Percentiles rank a stretch among this genome's conserved stretches.
phyloP scores from a whole-genome alignment of 2,329 filamentous ascomycete genomes.

The Arthroderma uncinatum region DNA sequence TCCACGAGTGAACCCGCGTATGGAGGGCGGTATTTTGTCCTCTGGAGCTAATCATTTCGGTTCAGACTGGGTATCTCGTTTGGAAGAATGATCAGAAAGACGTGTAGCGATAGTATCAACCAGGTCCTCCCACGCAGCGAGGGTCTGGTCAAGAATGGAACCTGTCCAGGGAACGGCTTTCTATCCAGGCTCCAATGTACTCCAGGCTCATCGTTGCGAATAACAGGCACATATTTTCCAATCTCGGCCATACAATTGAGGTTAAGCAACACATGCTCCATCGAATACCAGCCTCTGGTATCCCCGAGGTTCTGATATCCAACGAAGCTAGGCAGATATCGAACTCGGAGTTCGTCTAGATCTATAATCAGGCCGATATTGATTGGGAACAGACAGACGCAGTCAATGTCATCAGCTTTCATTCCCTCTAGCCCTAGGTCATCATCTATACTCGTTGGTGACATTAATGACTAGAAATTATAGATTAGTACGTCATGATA shows the following conservation, averaged over 20 bases:
- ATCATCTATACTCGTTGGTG: background rate
- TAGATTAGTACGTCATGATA: background rate
- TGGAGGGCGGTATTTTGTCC: background rate
- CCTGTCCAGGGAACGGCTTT: background rate
- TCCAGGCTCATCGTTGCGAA: too few relatives aligned
- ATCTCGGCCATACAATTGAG: background rate
- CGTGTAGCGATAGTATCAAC: background rate
- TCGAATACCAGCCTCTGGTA: background rate
- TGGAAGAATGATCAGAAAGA: background rate
- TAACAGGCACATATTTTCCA: background rate
- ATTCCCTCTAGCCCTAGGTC: background rate
- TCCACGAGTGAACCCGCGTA: conserved; percentile 1
- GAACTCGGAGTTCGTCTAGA: background rate
- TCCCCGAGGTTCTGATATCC: background rate
- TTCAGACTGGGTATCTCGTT: background rate
- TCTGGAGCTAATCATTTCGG: background rate
- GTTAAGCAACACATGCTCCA: background rate
- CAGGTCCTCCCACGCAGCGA: background rate
- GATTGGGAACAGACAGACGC: background rate
- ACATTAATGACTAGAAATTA: background rate
- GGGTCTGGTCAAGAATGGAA: background rate
- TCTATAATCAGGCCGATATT: background rate
- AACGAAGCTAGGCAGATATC: background rate
- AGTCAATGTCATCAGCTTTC: background rate
- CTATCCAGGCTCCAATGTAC: background rate